Evolutionary conservation across 2,329 filamentous ascomycete genomes (phyloP), one percentile per base, ranked within the genome.

Genomic region (Calonectria leucothoes): DNA sequence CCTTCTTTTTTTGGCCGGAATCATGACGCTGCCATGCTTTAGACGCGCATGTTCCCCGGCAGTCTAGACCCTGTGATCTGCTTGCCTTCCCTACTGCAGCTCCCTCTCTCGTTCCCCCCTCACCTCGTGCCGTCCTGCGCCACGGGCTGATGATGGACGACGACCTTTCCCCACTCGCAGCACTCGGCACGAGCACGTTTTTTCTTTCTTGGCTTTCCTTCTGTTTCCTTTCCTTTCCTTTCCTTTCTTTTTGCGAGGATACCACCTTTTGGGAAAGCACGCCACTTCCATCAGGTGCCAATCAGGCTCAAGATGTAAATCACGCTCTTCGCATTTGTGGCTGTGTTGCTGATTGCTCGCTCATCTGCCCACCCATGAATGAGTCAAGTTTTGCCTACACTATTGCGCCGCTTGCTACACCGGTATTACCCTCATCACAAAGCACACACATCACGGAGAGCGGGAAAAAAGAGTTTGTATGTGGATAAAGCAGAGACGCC

Each of bases 401-500:
- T 8, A 8, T n/a, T 45, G 11, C 17, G 6, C 20, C n/a, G n/a
- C n/a, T n/a, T n/a, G n/a, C n/a, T n/a, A n/a, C n/a, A n/a, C n/a
- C n/a, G n/a, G n/a, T 23, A 23, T n/a, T 5, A 29, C 55, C 25
- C 11, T 20, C 17, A 33, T 63, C 29, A 33, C 57, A 42, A 23
- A 20, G 27, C 23, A 15, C 29, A 25, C 15, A 35, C 17, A 33
- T 71, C 64, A 67, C 63, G 25, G 37, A 11, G 15, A 31, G 12
- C 11, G 2, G 1, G 1, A 12, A 15, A 42, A 25, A 45, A n/a
- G 42, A 17, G 55, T 45, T 48, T 45, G 20, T 23, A 11, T 2
- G 25, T 23, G 31, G 49, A 17, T 29, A 29, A 67, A 57, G 48
- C 45, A 51, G 25, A 69, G 29, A 71, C 72, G 57, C 69, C 57